Evolutionary conservation across 2,329 filamentous ascomycete genomes (phyloP), one percentile per base, ranked within the genome.

Genomic region (Drechslera avenae): DNA sequence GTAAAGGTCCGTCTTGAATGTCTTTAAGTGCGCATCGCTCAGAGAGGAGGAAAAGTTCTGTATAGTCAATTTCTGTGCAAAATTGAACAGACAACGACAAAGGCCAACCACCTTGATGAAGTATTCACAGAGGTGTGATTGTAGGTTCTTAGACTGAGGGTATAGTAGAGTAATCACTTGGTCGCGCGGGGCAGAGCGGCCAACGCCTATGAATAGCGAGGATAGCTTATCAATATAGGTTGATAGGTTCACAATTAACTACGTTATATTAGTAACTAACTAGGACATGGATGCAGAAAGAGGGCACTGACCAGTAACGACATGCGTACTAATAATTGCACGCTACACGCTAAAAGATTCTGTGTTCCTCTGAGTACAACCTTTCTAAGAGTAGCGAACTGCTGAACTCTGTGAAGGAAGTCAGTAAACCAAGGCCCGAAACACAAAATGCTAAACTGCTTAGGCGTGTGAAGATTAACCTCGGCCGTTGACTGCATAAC

Each of bases 251-350:
- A 67, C 60, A 3, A 69, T 58, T 2, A 64, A 60, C 75, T 76
- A 50, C 2, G 3, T 4, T 16, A 0, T 3, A 10, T 48, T 3
- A 52, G 47, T 16, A 1, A 18, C 1, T 7, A 21, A 19, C 1
- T 60, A 53, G 2, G 68, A 54, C 3, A 62, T 49, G 69, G 72
- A 44, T 16, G 16, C 1, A 33, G 37, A 3, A 26, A 5, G 23
- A 21, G 28, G 3, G 34, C 4, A 69, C 72, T 28, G 31, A 80
- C 75, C 35, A 76, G 50, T 16, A 80, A 62, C 1, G 75, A 71
- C 53, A 75, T 71, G 35, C 76, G 70, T 7, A 79, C 75, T 2
- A 77, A 46, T 0, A 75, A 69, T 78, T 77, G 80, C 0, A 80
- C 75, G 10, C 76, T 69, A 47, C 74, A 76, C 0, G 77, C 76